phyloP scores from a whole-genome alignment of 2,329 filamentous ascomycete genomes.

The Colletotrichum acutatum region DNA sequence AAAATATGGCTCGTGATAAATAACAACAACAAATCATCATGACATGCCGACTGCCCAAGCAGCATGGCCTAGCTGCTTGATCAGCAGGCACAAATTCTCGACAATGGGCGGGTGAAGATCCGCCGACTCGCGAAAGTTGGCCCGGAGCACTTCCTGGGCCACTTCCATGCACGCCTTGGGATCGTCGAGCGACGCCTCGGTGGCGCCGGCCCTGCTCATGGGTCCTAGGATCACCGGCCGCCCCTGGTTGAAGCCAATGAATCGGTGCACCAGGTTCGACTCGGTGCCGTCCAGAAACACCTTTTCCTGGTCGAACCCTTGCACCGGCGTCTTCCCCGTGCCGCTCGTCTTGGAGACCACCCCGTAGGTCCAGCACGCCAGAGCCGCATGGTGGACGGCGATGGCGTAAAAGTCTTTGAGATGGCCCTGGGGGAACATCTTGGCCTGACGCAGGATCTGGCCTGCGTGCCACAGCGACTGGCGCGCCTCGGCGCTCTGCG shows the following conservation, averaged over 20 bases:
- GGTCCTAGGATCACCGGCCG: slow-evolving; percentile 59
- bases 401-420: slow-evolving; percentile 76
- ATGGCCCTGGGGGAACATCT: slow-evolving; percentile 60
- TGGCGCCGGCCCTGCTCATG: slow-evolving; percentile 40
- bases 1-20: neutral
- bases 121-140: slow-evolving; percentile 59
- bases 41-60: slow-evolving; percentile 51
- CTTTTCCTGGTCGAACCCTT: slow-evolving; percentile 46
- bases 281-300: slow-evolving; percentile 69
- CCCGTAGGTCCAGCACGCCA: slow-evolving; percentile 77
- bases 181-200: slow-evolving; percentile 61
- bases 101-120: slow-evolving; percentile 69
- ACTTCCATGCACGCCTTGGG: slow-evolving; percentile 69
- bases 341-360: slow-evolving; percentile 59
- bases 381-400: slow-evolving; percentile 73
- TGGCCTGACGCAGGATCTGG: slow-evolving; percentile 71
- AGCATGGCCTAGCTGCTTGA: slow-evolving; percentile 68
- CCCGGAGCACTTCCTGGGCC: slow-evolving; percentile 65
- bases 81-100: slow-evolving; percentile 73
- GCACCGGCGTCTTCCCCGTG: slow-evolving; percentile 40
- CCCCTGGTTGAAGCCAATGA: slow-evolving; percentile 66
- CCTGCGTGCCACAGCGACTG: slow-evolving; percentile 75
- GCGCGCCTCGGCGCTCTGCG: slow-evolving; percentile 63
- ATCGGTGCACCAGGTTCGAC: slow-evolving; percentile 63
- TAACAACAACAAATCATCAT: slow-evolving; percentile 10